Base-by-base conservation (phyloP, 2,329 filamentous ascomycete genomes). In the Lithohypha guttulata region DNA sequence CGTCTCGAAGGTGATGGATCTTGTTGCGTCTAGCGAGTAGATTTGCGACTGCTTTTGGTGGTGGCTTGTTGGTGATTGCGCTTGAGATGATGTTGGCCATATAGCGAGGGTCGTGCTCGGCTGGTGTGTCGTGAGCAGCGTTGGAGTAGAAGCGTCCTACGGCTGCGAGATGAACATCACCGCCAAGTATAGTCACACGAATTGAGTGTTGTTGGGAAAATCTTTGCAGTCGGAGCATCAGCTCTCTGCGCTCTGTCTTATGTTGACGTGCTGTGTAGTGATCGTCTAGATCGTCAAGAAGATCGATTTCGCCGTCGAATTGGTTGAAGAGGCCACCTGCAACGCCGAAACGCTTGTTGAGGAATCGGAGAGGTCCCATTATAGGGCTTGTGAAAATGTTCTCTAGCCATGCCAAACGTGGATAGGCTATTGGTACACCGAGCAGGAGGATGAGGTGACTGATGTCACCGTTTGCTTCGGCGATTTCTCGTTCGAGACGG, bases 351-450 rank as follows among this genome's bases (percentile, higher is more conserved):
- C 87, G 77, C 58, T 87, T 83, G 66, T 94, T 91, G 52, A 95
- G 59, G 46, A 96, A 79, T 54, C 86, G 87, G 55, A 95, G 77
- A 0, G 87, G 86, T 0, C 81, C 86, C 55, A 95, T 87, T 17
- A 95, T 51, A 1, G 89, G 87, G 44, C 84, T 93, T 11, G 74
- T 73, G 51, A 96, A 75, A 42, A 95, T 82, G 54, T 94, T 95
- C 58, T 96, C 89, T 3, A 95, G 70, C 89, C 89, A 95, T n/a
- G 87, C 91, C 39, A 95, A 70, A 51, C 89, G 84, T 2, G 69
- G 70, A 47, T 73, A 69, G 1, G 66, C 65, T 51, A 93, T 89
- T 0, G 86, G 84, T 15, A 83, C 77, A 41, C 81, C 81, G 2
- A 80, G 63, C 8, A 80, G 60, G 15, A 80, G 59, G 26, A 80